These are phyloP conservation scores for Rhizoclosmatium sp. DNA, from an alignment of 192 early-diverging fungal species.

Conservation along the genomic window DNA sequence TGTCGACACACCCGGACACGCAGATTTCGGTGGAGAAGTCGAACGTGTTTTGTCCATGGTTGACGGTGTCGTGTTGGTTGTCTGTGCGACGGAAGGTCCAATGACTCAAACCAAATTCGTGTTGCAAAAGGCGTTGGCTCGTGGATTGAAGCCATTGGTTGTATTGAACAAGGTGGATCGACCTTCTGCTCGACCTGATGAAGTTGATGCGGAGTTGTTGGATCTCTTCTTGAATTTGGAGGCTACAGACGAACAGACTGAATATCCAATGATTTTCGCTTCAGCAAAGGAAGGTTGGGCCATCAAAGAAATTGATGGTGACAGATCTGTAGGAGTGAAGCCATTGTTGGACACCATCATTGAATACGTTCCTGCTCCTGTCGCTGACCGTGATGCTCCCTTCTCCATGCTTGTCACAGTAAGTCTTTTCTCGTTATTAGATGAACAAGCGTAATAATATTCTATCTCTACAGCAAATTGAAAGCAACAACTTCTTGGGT, in stretches of 20 bases:
- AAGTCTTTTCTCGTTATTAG: conserved; percentile 11
- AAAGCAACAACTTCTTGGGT: conserved; percentile 82
- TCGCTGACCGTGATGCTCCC: conserved; percentile 64
- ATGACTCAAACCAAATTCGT: conserved; percentile 94
- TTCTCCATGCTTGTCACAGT: conserved; percentile 85
- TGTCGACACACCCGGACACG: conserved; percentile 83
- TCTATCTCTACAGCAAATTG: conserved; percentile 64
- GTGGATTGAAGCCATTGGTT: conserved; percentile 76
- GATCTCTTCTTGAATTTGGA: conserved; percentile 83
- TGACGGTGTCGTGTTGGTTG: conserved; percentile 86
- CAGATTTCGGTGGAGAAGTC: conserved; percentile 67
- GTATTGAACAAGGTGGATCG: conserved; percentile 89
- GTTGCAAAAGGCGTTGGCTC: conserved; percentile 77
- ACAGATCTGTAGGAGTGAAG: conserved; percentile 51
- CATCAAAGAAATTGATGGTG: conserved; percentile 58
- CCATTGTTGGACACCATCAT: conserved; percentile 81
- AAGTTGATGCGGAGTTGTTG: conserved; percentile 81
- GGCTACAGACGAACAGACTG: conserved; percentile 80
- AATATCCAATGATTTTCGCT: conserved; percentile 79
- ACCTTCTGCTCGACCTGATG: conserved; percentile 74
- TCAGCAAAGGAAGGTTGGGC: conserved; percentile 89
- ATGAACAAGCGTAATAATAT: not conserved
- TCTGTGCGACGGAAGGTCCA: conserved; percentile 84
- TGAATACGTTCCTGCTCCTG: conserved; percentile 71
- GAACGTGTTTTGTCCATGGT: conserved; percentile 91